These are phyloP conservation scores for Rhinocladiella mackenziei DNA, from an alignment of 2,329 filamentous ascomycete species.

Conservation along the genomic window DNA sequence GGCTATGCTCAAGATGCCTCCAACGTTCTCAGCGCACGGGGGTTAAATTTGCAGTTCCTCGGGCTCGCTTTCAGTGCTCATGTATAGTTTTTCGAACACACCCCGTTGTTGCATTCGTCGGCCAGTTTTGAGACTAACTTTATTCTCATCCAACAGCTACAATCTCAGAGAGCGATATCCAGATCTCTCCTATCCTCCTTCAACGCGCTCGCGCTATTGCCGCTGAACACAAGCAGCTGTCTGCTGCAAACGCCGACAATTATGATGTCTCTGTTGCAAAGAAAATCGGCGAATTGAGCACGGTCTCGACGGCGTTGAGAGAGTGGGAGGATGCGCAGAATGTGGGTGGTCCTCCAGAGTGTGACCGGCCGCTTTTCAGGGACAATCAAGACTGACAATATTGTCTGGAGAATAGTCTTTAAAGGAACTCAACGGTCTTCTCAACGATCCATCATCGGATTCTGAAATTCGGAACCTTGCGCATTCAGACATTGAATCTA, in stretches of 20 bases:
- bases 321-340: conserved; percentile 58
- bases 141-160: conserved; percentile 21
- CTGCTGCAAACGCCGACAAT: conserved; percentile 48
- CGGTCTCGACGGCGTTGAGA: conserved; percentile 50
- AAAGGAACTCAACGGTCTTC: conserved; percentile 69
- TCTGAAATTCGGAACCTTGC: conserved; percentile 58
- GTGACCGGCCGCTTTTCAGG: not conserved
- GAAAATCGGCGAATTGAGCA: conserved; percentile 52
- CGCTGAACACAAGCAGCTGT: conserved; percentile 53
- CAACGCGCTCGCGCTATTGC: conserved; percentile 53
- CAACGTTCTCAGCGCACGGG: conserved; percentile 37
- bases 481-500: conserved; percentile 65
- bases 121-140: not conserved
- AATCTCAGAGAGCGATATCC: conserved; percentile 11
- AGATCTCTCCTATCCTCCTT: conserved; percentile 50
- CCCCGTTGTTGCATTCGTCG: too few relatives aligned
- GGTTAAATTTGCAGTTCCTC: conserved; percentile 24
- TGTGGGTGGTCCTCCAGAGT: conserved; percentile 33
- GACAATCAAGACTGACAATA: conserved; percentile 11
- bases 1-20: conserved; percentile 49
- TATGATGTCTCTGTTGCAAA: conserved; percentile 57
- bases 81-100: conserved; percentile 2
- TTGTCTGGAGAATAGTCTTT: conserved; percentile 43
- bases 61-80: conserved; percentile 32
- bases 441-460: conserved; percentile 63